Base-by-base conservation (phyloP, 345 rosid genomes). In the Hirschfeldia incana region DNA sequence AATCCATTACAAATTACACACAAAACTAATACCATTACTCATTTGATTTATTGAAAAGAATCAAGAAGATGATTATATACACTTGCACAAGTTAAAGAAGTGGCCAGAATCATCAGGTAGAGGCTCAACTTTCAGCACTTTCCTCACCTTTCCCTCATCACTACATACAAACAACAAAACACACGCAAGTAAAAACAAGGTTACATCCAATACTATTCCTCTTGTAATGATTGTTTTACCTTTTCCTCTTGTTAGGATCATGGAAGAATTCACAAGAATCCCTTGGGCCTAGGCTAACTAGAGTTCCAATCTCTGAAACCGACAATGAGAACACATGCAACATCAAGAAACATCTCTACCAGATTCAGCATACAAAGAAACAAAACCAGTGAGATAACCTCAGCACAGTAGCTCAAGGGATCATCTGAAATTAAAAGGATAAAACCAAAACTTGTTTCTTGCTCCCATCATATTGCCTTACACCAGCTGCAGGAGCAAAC, bases 91-190 rank as follows among this genome's bases (percentile, higher is more conserved):
- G 84, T 91, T 92, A 80, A 94, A 94, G 87, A 94, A 89, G 85
- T 89, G 95, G 57, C 98, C 99, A 12, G 94, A 87, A 63, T 98
- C 96, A 90, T 95, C 97, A 39, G 96, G 80, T 65, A 95, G 90
- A 57, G 98, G 98, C 87, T 91, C 99, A 62, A 95, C 93, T 84
- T 87, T 92, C 92, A 95, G 86, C 78, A 92, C 84, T 89, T 94
- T 94, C 88, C 94, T 89, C 78, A 94, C 87, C 78, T 91, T 89
- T 39, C 98, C 98, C 76, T 94, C 98, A 17, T 94, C 98, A 65
- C 98, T 79, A 73, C 61, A 59, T 85, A 84, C 79, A 88, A 78
- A 65, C 27, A 74, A 69, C 42, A 70, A 6, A 59, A 21, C 60
- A 72, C 0, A 5, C 29, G 1, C 9, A 65, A 69, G 37, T 6